Evolutionary conservation across 75 land plant species (phyloP), one percentile per base, ranked within the genome.

Genomic region (Sequoia sempervirens): DNA sequence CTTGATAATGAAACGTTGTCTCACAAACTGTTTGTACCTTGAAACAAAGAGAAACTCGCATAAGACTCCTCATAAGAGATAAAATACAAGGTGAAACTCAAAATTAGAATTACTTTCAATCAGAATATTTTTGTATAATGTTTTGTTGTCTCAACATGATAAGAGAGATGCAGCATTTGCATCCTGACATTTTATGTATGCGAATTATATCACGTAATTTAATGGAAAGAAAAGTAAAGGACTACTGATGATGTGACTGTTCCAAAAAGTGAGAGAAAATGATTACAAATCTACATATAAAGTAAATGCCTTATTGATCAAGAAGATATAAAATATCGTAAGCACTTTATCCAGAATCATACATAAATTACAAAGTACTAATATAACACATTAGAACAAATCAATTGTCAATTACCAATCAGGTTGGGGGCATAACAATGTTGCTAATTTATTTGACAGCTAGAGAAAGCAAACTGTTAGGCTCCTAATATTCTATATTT

Each of bases 1-100:
- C 99, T 75, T 86, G 92, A 87, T 92, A 97, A 88, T 97, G 99
- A 80, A 97, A 97, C 36, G 82, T 85, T 61, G 92, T 94, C 82
- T 97, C 97, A 58, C 91, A 91, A 84, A 97, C 87, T n/a, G 97
- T 93, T 85, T 86, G 84, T 75, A 97, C 88, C 99, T 97, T 86
- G 75, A 79, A 86, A 41, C 45, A 73, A 18, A 43, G 41, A 82
- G 6, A 41, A 38, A 20, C 23, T 32, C 38, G 41, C 18, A 34
- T 73, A 10, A 41, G 36, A 36, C 66, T 61, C 26, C 66, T 23
- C 26, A 7, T 23, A 61, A 20, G 8, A 61, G 8, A 40, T 7
- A 83, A 20, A 72, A 72, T 36, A 3, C 74, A 72, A 11, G 73
- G 37, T 70, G 73, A 70, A 70, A 30, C 36, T 70, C 37, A 30